A percentile compares a stretch with the other conserved stretches of the same genome.
Conservation (phyloP, 495 filamentous ascomycete genomes). For the Annulohypoxylon stygium region DNA sequence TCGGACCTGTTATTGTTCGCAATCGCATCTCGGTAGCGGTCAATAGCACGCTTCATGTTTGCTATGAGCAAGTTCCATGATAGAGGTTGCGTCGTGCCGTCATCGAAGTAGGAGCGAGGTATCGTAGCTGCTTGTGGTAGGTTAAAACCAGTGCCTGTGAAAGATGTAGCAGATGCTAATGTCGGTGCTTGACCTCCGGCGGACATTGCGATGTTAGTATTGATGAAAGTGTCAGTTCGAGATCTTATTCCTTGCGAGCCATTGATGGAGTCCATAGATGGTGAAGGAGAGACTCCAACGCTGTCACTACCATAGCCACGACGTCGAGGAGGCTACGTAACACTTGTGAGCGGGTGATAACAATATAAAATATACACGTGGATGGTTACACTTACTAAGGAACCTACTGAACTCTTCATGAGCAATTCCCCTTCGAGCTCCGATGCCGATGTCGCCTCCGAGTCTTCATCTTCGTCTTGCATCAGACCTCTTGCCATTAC, state of each 20-base stretch:
- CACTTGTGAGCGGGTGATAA: conserved; percentile 30
- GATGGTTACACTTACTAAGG: conserved; percentile 60
- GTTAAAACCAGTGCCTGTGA: conserved; percentile 70
- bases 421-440: conserved; percentile 77
- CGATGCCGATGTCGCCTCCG: conserved; percentile 81
- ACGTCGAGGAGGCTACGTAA: conserved; percentile 66
- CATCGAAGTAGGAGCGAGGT: conserved; percentile 86
- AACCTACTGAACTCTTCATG: conserved; percentile 61
- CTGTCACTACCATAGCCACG: conserved; percentile 74
- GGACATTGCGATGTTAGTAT: conserved; percentile 55
- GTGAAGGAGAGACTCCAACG: conserved; percentile 81
- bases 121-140: conserved; percentile 70
- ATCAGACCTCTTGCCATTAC: conserved; percentile 87
- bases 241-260: conserved; percentile 64
- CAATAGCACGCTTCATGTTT: conserved; percentile 89
- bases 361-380: not conserved
- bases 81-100: conserved; percentile 76
- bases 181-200: conserved; percentile 62
- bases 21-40: conserved; percentile 87
- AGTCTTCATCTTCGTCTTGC: conserved; percentile 87
- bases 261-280: conserved; percentile 90
- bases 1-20: conserved; percentile 83
- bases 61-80: conserved; percentile 91
- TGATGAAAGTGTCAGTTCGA: conserved; percentile 63
- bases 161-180: conserved; percentile 74